These are phyloP conservation scores for Forsythia suspensa DNA, from an alignment of 257 asterid species.

Conservation along the genomic window DNA sequence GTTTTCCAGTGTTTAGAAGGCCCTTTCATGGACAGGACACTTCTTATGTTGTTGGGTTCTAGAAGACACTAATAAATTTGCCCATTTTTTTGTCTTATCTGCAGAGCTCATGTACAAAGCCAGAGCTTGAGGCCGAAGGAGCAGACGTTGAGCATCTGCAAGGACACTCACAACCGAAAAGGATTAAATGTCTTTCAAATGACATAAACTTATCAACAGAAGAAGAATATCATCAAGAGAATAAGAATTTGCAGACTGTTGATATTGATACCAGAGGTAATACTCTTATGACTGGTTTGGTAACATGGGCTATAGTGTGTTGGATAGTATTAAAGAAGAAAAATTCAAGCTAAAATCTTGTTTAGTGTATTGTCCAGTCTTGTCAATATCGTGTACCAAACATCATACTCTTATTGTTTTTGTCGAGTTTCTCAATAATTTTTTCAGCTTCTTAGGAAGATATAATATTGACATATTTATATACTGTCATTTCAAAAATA, in stretches of 20 bases:
- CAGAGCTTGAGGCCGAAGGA: slow-evolving; percentile 54
- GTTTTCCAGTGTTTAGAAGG: no score
- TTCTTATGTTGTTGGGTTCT: neutral
- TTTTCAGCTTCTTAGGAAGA: slow-evolving; percentile 12
- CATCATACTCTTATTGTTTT: neutral
- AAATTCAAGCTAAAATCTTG: neutral
- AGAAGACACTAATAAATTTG: neutral
- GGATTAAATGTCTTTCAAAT: slow-evolving; percentile 29
- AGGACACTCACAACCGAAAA: slow-evolving; percentile 35
- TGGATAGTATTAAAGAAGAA: neutral
- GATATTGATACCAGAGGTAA: slow-evolving; percentile 43
- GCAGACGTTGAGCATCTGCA: slow-evolving; percentile 34
- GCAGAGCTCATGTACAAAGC: slow-evolving; percentile 91
- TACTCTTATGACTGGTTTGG: neutral
- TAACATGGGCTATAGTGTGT: neutral
- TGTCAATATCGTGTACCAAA: neutral
- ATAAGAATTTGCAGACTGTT: slow-evolving; percentile 22
- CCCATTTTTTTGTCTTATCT: slow-evolving; percentile 4
- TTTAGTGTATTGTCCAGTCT: neutral
- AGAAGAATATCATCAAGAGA: slow-evolving; percentile 32
- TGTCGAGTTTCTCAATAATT: neutral
- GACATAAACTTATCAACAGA: slow-evolving; percentile 26
- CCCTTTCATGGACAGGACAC: no score
- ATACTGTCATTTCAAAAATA: slow-evolving; percentile 20
- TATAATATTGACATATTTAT: slow-evolving; percentile 1